Conservation (phyloP, 768 basidiomycete species). For the Mycena olivaceomarginata region DNA sequence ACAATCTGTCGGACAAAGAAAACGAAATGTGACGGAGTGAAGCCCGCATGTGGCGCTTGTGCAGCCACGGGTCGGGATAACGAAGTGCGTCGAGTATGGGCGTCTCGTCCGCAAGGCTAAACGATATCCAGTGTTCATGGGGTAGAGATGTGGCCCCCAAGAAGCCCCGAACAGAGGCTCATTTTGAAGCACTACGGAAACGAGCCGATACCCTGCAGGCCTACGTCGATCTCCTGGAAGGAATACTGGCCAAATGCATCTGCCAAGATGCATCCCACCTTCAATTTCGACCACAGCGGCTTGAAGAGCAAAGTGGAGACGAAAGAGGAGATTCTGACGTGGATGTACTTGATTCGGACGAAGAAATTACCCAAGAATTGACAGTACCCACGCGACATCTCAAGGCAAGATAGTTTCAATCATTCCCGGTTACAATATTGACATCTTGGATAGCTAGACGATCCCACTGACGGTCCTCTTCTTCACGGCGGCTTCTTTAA, state of each 20-base stretch:
- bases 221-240: conserved; percentile 27
- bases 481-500: conserved; percentile 19
- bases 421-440: too few species aligned
- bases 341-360: conserved; percentile 27
- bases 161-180: conserved; percentile 34
- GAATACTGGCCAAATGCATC: conserved; percentile 29
- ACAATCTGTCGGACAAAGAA: conserved; percentile 26
- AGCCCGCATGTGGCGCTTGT: conserved; percentile 38
- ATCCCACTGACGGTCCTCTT: conserved; percentile 26
- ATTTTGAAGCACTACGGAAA: conserved; percentile 43
- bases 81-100: conserved; percentile 10
- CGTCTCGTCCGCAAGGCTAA: background rate
- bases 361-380: conserved; percentile 39
- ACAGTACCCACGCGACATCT: conserved; percentile 31
- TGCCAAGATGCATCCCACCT: conserved; percentile 39
- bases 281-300: conserved; percentile 28
- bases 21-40: conserved; percentile 41
- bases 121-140: conserved; percentile 35
- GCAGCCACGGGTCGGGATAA: conserved; percentile 21
- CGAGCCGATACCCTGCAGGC: conserved; percentile 35
- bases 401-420: conserved; percentile 26
- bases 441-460: conserved; percentile 30
- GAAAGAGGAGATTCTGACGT: conserved; percentile 9
- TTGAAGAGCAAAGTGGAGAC: background rate
- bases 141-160: conserved; percentile 19